A percentile compares a stretch with the other conserved stretches of the same genome.
phyloP scores from a whole-genome alignment of 805 yeast species.

The Cyberlindnera maritima region DNA sequence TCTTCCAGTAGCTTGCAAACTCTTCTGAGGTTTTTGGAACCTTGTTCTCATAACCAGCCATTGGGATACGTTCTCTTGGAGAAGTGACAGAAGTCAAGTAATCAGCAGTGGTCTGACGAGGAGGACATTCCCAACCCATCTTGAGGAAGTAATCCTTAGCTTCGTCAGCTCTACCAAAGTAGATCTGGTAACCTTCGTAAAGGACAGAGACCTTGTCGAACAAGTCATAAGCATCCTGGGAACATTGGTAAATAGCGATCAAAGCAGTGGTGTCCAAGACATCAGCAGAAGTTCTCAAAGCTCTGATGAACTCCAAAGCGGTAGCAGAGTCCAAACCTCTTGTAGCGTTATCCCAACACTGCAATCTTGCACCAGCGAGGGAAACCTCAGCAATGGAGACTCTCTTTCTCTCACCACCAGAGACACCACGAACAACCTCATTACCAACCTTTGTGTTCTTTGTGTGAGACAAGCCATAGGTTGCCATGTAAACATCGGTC shows the following conservation, averaged over 20 bases:
- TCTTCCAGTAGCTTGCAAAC: slow-evolving; percentile 49
- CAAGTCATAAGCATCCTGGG: slow-evolving; percentile 52
- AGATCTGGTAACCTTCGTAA: slow-evolving; percentile 57
- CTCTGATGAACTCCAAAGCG: slow-evolving; percentile 54
- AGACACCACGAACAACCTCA: slow-evolving; percentile 65
- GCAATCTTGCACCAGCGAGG: slow-evolving; percentile 44
- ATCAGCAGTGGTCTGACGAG: slow-evolving; percentile 59
- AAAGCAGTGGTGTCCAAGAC: slow-evolving; percentile 50
- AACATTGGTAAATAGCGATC: slow-evolving; percentile 60
- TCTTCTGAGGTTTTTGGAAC: slow-evolving; percentile 55
- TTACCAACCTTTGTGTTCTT: slow-evolving; percentile 64
- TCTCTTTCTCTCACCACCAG: slow-evolving; percentile 76
- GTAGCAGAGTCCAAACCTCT: slow-evolving; percentile 66
- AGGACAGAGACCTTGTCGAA: slow-evolving; percentile 53
- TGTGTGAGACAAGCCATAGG: slow-evolving; percentile 52
- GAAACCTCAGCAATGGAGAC: slow-evolving; percentile 70
- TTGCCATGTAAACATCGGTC: slow-evolving; percentile 51
- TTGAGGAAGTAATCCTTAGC: slow-evolving; percentile 49
- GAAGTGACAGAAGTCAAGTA: slow-evolving; percentile 54
- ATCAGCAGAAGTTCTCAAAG: slow-evolving; percentile 49
- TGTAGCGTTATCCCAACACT: slow-evolving; percentile 61
- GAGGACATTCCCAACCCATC: slow-evolving; percentile 57
- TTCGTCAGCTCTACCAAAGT: slow-evolving; percentile 42
- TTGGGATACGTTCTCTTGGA: slow-evolving; percentile 46
- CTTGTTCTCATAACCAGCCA: slow-evolving; percentile 41